A percentile compares a stretch with the other conserved stretches of the same genome.
Evolutionary conservation across 1,284 basidiomycete genomes (phyloP).

Genomic region (Microbotryum lychnidis-dioicae): DNA sequence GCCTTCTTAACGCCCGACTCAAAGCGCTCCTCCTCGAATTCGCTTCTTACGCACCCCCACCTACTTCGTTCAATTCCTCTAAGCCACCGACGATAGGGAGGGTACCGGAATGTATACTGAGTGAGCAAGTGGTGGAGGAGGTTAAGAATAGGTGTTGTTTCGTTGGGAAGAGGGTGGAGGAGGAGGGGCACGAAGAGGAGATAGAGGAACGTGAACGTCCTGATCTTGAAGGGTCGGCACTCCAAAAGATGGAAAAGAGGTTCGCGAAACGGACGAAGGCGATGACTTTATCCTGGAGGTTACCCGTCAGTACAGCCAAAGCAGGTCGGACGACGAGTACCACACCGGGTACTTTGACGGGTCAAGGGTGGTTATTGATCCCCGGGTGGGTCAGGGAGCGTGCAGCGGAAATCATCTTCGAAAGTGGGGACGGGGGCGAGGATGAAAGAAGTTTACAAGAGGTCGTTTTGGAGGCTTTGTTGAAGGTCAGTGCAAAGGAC

Average conservation of each 20-base stretch:
- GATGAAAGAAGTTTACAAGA: conserved; percentile 68
- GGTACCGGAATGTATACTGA: conserved; percentile 65
- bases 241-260: conserved; percentile 4
- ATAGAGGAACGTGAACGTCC: background rate
- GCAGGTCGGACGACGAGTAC: background rate
- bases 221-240: conserved; percentile 32
- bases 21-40: conserved; percentile 68
- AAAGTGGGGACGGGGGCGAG: conserved; percentile 60
- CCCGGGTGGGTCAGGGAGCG: conserved; percentile 93
- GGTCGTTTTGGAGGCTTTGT: conserved; percentile 62
- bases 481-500: conserved; percentile 52
- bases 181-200: background rate
- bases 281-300: background rate
- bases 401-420: conserved; percentile 81
- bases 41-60: conserved; percentile 69
- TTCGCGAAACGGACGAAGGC: background rate
- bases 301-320: background rate
- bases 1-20: conserved; percentile 63
- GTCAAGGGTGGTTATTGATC: conserved; percentile 61
- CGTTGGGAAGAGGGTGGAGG: conserved; percentile 41
- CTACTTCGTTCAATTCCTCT: conserved; percentile 41
- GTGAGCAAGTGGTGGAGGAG: conserved; percentile 65
- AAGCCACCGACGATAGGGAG: conserved; percentile 49
- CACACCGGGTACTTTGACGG: conserved; percentile 11
- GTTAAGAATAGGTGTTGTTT: conserved; percentile 75